phyloP scores from a whole-genome alignment of 768 basidiomycete genomes.

The Lactarius vividus region DNA sequence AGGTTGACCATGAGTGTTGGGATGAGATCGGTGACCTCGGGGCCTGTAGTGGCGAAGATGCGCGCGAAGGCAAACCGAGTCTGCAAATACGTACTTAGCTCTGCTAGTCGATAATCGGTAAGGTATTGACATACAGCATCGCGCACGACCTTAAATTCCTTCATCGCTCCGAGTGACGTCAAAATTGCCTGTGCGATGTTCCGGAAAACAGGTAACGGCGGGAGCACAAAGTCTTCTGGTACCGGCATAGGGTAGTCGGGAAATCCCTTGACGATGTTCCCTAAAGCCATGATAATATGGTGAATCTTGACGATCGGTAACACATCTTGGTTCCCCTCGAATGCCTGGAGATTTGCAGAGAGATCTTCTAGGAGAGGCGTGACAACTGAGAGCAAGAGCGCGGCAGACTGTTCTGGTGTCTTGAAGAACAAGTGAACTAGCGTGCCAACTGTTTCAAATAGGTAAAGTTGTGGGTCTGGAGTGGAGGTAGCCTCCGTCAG shows the following conservation, averaged over 20 bases:
- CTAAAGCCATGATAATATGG: slow-evolving; percentile 91
- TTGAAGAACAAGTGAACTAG: slow-evolving; percentile 76
- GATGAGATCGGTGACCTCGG: slow-evolving; percentile 81
- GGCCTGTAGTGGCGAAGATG: slow-evolving; percentile 85
- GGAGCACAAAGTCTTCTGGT: slow-evolving; percentile 62
- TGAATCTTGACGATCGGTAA: slow-evolving; percentile 85
- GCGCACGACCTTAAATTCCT: slow-evolving; percentile 78
- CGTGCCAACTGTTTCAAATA: slow-evolving; percentile 89
- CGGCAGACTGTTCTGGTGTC: slow-evolving; percentile 62
- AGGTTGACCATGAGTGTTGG: slow-evolving; percentile 87
- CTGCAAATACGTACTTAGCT: slow-evolving; percentile 41
- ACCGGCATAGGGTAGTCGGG: slow-evolving; percentile 80
- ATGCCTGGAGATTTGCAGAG: slow-evolving; percentile 51
- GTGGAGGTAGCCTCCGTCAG: slow-evolving; percentile 74
- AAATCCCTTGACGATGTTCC: slow-evolving; percentile 94
- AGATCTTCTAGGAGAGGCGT: slow-evolving; percentile 80
- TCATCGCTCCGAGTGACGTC: slow-evolving; percentile 85
- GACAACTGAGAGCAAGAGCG: slow-evolving; percentile 70
- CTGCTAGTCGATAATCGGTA: background rate
- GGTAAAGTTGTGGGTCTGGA: slow-evolving; percentile 89
- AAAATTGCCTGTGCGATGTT: slow-evolving; percentile 85
- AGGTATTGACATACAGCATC: slow-evolving; percentile 69
- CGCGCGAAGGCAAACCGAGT: slow-evolving; percentile 92
- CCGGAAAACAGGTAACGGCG: slow-evolving; percentile 75
- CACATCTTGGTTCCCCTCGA: slow-evolving; percentile 60